A percentile compares a stretch with the other conserved stretches of the same genome.
Evolutionary conservation across 2,329 filamentous ascomycete genomes (phyloP).

Genomic region (Stagonosporopsis cucurbitacearum): DNA sequence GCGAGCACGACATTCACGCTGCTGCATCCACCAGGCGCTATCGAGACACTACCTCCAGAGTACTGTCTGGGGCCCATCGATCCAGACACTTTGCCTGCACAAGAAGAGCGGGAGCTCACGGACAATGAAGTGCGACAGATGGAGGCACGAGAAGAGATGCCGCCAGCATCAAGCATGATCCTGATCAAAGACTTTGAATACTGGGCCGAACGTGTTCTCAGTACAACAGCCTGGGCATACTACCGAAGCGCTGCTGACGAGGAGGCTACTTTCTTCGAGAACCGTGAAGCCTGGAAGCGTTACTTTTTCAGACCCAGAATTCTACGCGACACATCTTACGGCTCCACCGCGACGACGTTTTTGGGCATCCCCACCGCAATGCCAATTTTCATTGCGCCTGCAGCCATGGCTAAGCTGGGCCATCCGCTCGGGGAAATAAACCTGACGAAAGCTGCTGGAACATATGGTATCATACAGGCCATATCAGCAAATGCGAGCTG

Average conservation of each 20-base stretch:
- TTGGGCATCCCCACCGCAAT: constrained; percentile 2
- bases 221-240: constrained; percentile 9
- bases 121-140: constrained; percentile 1
- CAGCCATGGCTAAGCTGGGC: constrained; percentile 6
- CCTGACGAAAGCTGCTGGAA: constrained; percentile 4
- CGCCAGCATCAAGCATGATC: constrained; percentile 4
- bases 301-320: constrained; percentile 8
- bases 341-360: constrained; percentile 3
- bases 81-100: neutral
- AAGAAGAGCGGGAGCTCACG: neutral
- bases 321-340: constrained; percentile 4
- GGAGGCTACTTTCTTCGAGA: constrained; percentile 5
- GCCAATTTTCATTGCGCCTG: constrained; percentile 11
- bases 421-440: constrained; percentile 8
- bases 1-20: constrained; percentile 6
- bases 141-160: constrained; percentile 2
- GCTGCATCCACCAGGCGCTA: constrained; percentile 5
- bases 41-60: neutral
- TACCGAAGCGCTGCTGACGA: constrained; percentile 9
- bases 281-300: constrained; percentile 7
- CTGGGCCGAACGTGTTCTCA: constrained; percentile 9
- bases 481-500: constrained; percentile 9
- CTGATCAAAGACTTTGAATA: constrained; percentile 4
- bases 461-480: neutral
- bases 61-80: constrained; percentile 7